Base-by-base conservation (phyloP, 2,329 filamentous ascomycete genomes). In the Fusarium pilosicola region DNA sequence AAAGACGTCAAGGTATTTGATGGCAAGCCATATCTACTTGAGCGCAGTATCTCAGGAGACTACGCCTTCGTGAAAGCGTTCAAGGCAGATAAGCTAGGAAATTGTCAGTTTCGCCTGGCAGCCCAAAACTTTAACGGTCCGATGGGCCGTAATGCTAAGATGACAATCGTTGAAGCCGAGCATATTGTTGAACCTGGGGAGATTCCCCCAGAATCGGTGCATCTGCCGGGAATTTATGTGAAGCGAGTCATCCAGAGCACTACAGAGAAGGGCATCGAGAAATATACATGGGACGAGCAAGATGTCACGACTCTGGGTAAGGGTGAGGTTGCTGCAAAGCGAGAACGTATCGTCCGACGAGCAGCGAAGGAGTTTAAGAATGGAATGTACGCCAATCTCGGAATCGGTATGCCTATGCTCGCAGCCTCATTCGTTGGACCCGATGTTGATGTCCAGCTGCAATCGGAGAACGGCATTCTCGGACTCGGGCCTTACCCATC, bases 181-280 rank as follows among this genome's bases (percentile, higher is more conserved):
- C 88, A 97, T 81, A 96, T 97, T 74, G 95, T 97, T 59, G 94
- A 97, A 84, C 92, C 93, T 3, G 95, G 95, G 62, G 93, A 94
- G 81, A 96, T 97, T 78, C 85, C 94, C 3, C 92, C 94, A 22
- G 94, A 94, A 79, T 88, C 93, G 13, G 92, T 97, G n/a, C 94
- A 97, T 83, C 87, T 97, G n/a, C 94, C 94, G 3, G 95, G 95
- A n/a, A 96, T 97, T 83, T 97, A 97, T 81, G 94, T 97, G 77
- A 94, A 94, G 87, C 89, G 92, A 68, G 94, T 97, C 52, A 92
- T 97, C 75, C 92, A 96, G 85, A 93, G 92, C 83, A 96, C 91
- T 0, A 85, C 87, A 45, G 86, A 89, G 74, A 97, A 97, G 88
- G 88, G 89, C 68, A 96, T 97, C 70, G 94, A 97, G 84, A 96